Conservation (phyloP, 2,329 filamentous ascomycete genomes). For the Diplodia seriata region DNA sequence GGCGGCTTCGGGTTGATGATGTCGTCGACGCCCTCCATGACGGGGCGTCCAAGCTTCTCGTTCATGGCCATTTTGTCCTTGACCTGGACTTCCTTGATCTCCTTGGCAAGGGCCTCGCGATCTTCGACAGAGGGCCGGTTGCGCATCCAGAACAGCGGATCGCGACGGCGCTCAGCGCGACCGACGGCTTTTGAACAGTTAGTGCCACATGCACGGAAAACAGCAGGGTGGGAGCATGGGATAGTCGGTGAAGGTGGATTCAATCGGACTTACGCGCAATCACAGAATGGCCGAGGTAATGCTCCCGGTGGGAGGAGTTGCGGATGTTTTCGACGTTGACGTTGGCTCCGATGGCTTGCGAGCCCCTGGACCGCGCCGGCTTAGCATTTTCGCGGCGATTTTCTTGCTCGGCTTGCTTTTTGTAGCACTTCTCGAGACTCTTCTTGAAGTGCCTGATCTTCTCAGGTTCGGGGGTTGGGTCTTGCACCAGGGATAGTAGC, state of each 20-base stretch:
- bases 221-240: neutral
- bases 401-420: neutral
- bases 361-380: neutral
- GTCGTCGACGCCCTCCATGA: conserved; percentile 39
- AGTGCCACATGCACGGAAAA: neutral
- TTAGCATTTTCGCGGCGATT: neutral
- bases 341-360: conserved; percentile 56
- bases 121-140: neutral
- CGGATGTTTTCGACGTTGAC: conserved; percentile 98
- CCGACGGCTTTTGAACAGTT: neutral
- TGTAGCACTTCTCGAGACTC: neutral
- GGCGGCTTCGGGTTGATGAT: conserved; percentile 16
- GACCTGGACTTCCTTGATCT: conserved; percentile 11
- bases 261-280: conserved; percentile 67
- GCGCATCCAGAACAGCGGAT: conserved; percentile 14
- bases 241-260: neutral
- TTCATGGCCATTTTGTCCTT: neutral
- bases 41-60: conserved; percentile 37
- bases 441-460: neutral
- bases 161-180: conserved; percentile 13
- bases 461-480: neutral
- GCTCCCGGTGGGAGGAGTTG: conserved; percentile 85
- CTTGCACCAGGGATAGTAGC: conserved; percentile 1
- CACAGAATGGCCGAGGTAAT: conserved; percentile 85
- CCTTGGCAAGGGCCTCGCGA: neutral